phyloP scores from a whole-genome alignment of 2,329 filamentous ascomycete genomes.

The Gaeumannomyces sp. region DNA sequence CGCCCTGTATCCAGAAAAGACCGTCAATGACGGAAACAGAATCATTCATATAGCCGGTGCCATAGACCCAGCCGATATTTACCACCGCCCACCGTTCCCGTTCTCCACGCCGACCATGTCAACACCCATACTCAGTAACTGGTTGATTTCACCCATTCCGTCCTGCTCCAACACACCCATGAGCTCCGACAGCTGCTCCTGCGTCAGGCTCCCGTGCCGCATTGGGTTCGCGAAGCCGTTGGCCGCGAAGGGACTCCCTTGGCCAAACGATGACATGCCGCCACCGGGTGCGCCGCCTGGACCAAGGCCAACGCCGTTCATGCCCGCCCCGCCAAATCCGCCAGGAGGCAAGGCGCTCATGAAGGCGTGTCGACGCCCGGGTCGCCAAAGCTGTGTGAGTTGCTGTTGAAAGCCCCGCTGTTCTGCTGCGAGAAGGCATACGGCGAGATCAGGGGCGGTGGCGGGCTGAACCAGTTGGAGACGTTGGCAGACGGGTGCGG shows the following conservation, averaged over 20 bases:
- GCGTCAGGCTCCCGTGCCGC: conserved; percentile 64
- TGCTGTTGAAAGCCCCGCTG: conserved; percentile 31
- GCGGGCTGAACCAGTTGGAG: conserved; percentile 47
- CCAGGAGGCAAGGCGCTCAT: conserved; percentile 9
- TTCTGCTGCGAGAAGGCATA: conserved; percentile 37
- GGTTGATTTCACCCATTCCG: conserved; percentile 56
- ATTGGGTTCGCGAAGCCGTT: conserved; percentile 28
- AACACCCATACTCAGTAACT: conserved; percentile 44
- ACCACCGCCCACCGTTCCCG: background rate
- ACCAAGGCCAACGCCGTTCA: conserved; percentile 7
- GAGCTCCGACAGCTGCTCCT: conserved; percentile 75
- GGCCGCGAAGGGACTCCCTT: background rate
- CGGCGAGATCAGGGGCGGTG: conserved; percentile 46
- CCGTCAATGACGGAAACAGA: background rate
- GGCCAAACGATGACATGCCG: conserved; percentile 10
- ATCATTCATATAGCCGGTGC: background rate
- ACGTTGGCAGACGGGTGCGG: conserved; percentile 33
- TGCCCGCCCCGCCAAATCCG: conserved; percentile 17
- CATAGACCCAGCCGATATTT: background rate
- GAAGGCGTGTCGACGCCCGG: conserved; percentile 9
- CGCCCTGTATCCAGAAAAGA: too few species aligned
- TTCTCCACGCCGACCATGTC: conserved; percentile 16
- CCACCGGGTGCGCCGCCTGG: conserved; percentile 18
- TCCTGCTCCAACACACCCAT: conserved; percentile 74
- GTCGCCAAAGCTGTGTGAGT: conserved; percentile 21